A percentile compares a stretch with the other conserved stretches of the same genome.
Evolutionary conservation across 768 basidiomycete genomes (phyloP).

Genomic region (Suillus subaureus): DNA sequence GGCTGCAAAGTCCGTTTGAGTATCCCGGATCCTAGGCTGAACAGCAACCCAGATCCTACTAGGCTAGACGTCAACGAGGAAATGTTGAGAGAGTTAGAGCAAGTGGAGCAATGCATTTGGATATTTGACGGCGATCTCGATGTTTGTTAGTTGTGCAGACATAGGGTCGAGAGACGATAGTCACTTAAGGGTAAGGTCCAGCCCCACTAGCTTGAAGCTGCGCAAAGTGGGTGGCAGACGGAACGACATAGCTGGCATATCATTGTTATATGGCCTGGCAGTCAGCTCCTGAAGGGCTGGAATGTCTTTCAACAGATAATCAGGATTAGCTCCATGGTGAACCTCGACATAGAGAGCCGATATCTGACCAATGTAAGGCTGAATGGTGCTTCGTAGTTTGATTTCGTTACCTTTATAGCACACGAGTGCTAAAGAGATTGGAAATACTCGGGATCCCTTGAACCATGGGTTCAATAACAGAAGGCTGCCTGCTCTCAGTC

Average conservation of each 20-base stretch:
- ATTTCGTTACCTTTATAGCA: background rate
- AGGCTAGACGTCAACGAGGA: background rate
- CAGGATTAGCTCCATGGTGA: constrained; percentile 14
- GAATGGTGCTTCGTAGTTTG: constrained; percentile 8
- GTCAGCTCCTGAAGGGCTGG: constrained; percentile 25
- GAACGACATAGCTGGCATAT: too few species aligned
- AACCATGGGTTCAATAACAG: constrained; percentile 13
- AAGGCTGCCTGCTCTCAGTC: constrained; percentile 15
- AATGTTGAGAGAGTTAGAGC: constrained; percentile 20
- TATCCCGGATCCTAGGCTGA: background rate
- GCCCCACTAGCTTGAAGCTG: constrained; percentile 18
- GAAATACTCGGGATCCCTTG: constrained; percentile 18
- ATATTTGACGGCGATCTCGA: constrained; percentile 9
- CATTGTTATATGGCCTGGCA: background rate
- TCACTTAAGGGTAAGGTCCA: background rate
- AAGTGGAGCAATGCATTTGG: background rate
- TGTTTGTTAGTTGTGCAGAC: constrained; percentile 19
- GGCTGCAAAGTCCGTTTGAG: too few species aligned
- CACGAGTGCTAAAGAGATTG: constrained; percentile 22
- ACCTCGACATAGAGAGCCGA: constrained; percentile 6
- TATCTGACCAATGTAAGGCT: constrained; percentile 18
- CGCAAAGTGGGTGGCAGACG: constrained; percentile 10
- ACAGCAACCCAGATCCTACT: too few species aligned
- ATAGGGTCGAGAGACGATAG: constrained; percentile 17
- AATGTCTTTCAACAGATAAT: constrained; percentile 19